Evolutionary conservation across 805 yeast species (phyloP).

Genomic region (Myxozyma neglecta): DNA sequence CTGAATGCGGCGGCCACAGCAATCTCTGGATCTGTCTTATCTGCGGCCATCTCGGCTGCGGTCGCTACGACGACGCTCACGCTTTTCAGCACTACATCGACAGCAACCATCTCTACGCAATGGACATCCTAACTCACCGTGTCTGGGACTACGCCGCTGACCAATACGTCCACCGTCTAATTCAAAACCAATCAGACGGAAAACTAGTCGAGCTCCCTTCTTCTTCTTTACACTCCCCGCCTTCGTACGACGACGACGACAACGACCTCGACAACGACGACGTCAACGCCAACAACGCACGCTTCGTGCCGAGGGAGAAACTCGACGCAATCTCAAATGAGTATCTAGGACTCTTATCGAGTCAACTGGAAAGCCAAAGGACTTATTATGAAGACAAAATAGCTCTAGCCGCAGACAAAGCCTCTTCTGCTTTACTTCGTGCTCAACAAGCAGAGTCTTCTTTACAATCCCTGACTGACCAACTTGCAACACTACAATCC

Average conservation of each 20-base stretch:
- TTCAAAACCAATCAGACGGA: conserved; percentile 85
- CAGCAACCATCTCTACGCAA: conserved; percentile 85
- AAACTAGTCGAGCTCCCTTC: conserved; percentile 76
- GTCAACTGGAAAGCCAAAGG: conserved; percentile 83
- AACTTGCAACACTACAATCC: too few species aligned
- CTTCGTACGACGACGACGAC: neutral
- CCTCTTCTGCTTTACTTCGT: conserved; percentile 34
- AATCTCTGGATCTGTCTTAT: conserved; percentile 87
- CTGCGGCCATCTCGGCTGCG: conserved; percentile 92
- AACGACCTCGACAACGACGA: neutral
- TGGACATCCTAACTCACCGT: conserved; percentile 80
- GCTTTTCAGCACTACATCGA: conserved; percentile 76
- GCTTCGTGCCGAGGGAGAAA: conserved; percentile 40
- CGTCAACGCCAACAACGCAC: neutral
- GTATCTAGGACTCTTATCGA: conserved; percentile 72
- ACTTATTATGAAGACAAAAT: conserved; percentile 69
- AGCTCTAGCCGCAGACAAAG: conserved; percentile 39
- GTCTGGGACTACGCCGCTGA: conserved; percentile 97
- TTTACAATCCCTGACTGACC: too few species aligned
- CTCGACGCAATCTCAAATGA: conserved; percentile 68
- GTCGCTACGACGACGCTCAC: conserved; percentile 81
- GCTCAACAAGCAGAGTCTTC: conserved; percentile 29
- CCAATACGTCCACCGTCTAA: conserved; percentile 79
- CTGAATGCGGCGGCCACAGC: conserved; percentile 55
- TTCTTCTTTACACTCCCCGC: conserved; percentile 5